Conservation (phyloP, 2,329 filamentous ascomycete species). For the Aspergillus ruber region DNA sequence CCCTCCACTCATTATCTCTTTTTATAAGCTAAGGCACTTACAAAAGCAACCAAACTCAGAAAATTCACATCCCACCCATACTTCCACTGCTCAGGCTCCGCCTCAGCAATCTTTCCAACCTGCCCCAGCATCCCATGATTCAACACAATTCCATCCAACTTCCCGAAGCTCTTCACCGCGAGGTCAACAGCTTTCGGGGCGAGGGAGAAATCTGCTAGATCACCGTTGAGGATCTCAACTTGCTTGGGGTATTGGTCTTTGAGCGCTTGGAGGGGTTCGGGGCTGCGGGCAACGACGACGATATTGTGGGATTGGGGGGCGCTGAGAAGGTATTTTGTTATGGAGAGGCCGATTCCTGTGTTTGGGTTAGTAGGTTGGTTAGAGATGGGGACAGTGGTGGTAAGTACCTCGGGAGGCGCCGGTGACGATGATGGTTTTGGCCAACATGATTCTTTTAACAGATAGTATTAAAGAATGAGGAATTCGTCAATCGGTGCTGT, state of each 20-base stretch:
- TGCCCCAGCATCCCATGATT: slow-evolving; percentile 83
- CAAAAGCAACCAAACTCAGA: slow-evolving; percentile 73
- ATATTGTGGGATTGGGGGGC: slow-evolving; percentile 47
- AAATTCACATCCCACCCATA: slow-evolving; percentile 75
- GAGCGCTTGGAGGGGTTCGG: slow-evolving; percentile 49
- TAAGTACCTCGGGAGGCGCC: slow-evolving; percentile 55
- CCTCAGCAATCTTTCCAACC: slow-evolving; percentile 62
- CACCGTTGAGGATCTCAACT: slow-evolving; percentile 53
- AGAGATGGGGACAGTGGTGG: not conserved
- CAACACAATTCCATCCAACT: slow-evolving; percentile 73
- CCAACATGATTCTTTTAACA: slow-evolving; percentile 41
- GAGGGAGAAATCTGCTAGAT: slow-evolving; percentile 49
- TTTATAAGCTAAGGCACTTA: slow-evolving; percentile 37
- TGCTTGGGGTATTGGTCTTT: slow-evolving; percentile 48
- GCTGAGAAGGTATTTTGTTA: slow-evolving; percentile 54
- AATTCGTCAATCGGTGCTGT: not conserved
- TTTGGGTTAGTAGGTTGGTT: not conserved
- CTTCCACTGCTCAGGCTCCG: slow-evolving; percentile 68
- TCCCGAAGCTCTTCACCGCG: slow-evolving; percentile 62
- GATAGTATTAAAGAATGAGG: too few species aligned
- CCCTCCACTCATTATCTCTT: not conserved
- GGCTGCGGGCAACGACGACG: slow-evolving; percentile 52
- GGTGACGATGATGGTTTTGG: slow-evolving; percentile 65
- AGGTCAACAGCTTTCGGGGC: slow-evolving; percentile 58
- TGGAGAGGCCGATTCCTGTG: slow-evolving; percentile 55